A percentile compares a stretch with the other conserved stretches of the same genome.
These are phyloP conservation scores for Posidonia australis DNA, from an alignment of 106 monocot species.

Conservation along the genomic window DNA sequence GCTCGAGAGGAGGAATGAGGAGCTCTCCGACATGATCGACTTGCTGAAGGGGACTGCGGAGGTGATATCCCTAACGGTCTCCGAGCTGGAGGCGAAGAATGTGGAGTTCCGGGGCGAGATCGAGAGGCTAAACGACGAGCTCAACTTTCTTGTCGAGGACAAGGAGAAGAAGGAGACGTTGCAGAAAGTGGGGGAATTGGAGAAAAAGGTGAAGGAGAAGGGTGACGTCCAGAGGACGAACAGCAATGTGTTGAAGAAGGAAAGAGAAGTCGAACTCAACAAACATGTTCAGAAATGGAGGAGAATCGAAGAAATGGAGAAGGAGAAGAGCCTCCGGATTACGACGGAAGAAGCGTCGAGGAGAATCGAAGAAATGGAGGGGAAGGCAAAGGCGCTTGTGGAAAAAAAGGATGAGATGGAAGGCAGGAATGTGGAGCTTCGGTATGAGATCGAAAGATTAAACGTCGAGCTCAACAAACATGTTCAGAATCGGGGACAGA, in stretches of 20 bases:
- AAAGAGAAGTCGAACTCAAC: background rate
- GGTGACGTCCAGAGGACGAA: background rate
- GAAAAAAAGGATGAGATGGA: no score
- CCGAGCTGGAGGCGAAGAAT: conserved; percentile 4
- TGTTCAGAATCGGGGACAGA: background rate
- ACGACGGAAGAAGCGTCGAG: no score
- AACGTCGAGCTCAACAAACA: background rate
- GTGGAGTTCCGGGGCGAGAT: background rate
- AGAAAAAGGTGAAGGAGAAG: background rate
- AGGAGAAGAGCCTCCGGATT: no score
- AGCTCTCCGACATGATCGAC: no score
- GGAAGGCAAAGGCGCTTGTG: background rate
- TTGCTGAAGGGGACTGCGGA: no score
- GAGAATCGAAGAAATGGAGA: no score
- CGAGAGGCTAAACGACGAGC: background rate
- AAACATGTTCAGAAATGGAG: no score
- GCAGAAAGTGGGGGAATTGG: background rate
- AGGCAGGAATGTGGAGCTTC: no score
- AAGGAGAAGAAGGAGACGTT: background rate
- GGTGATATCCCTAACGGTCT: background rate
- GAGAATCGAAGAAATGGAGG: background rate
- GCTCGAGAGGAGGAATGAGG: no score
- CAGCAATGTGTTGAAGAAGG: background rate
- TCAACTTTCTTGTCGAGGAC: background rate
- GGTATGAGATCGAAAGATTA: background rate